These are phyloP conservation scores for Botryotinia calthae DNA, from an alignment of 2,329 filamentous ascomycete species.

Conservation along the genomic window DNA sequence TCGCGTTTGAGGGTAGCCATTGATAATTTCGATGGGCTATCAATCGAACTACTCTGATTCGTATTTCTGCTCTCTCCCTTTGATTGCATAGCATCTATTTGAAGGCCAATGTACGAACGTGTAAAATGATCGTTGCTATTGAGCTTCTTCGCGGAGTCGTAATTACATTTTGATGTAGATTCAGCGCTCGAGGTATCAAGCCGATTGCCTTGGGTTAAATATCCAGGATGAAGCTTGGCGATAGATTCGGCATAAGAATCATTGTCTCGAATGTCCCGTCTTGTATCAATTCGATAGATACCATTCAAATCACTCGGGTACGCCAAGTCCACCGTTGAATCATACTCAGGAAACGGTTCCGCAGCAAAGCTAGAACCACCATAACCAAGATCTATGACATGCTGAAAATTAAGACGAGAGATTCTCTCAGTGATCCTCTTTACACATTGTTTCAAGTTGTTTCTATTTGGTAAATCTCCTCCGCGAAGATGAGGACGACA, in stretches of 20 bases:
- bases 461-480: background rate
- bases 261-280: background rate
- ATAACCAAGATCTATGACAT: constrained; percentile 5
- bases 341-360: constrained; percentile 3
- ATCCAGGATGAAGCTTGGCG: background rate
- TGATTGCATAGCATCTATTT: background rate
- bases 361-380: background rate
- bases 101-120: background rate
- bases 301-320: background rate
- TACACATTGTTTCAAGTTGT: no score
- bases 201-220: background rate
- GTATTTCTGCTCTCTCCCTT: background rate
- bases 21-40: no score
- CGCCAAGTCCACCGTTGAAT: background rate
- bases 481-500: background rate
- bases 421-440: background rate
- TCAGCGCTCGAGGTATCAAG: background rate
- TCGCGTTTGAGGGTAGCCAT: background rate
- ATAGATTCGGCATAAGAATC: background rate
- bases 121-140: background rate
- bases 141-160: background rate
- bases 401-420: background rate
- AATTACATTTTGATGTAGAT: background rate
- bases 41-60: no score
- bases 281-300: background rate